Conservation (phyloP, 495 filamentous ascomycete species). For the Penicillium steckii region DNA sequence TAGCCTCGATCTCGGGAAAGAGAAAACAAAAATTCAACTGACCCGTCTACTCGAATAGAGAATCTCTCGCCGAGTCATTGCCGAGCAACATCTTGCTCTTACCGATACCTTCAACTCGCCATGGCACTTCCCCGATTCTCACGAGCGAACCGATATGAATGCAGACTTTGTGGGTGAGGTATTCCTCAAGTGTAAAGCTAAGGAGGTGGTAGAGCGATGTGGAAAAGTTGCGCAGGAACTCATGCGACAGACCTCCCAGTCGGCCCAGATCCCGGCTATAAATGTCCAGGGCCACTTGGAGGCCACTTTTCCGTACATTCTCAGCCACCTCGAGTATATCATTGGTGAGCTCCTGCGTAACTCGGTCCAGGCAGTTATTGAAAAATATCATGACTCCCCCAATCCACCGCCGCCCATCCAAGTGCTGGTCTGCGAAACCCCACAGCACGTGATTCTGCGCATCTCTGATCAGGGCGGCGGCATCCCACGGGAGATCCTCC, state of each 20-base stretch:
- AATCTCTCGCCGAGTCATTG: constrained; percentile 94
- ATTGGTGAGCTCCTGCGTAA: constrained; percentile 94
- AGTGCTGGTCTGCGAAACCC: constrained; percentile 90
- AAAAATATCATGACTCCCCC: constrained; percentile 51
- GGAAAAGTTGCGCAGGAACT: constrained; percentile 69
- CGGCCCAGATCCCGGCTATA: constrained; percentile 73
- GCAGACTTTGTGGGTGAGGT: constrained; percentile 93
- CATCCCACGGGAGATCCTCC: constrained; percentile 79
- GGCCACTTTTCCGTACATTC: constrained; percentile 93
- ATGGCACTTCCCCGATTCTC: constrained; percentile 85
- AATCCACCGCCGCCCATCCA: constrained; percentile 74
- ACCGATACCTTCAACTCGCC: constrained; percentile 93
- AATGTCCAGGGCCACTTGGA: constrained; percentile 81
- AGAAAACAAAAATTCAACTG: neutral
- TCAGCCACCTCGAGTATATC: constrained; percentile 95
- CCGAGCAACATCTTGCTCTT: constrained; percentile 95
- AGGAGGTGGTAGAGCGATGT: constrained; percentile 83
- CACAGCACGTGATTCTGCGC: constrained; percentile 93
- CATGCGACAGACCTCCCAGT: constrained; percentile 67
- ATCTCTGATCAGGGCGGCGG: constrained; percentile 95
- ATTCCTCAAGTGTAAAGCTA: constrained; percentile 90
- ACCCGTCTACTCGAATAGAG: constrained; percentile 51
- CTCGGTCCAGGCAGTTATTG: constrained; percentile 87
- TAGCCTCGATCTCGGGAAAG: neutral
- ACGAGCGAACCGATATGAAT: constrained; percentile 59